Conservation (phyloP, 306 rosid species). For the Nissolia schottii region DNA sequence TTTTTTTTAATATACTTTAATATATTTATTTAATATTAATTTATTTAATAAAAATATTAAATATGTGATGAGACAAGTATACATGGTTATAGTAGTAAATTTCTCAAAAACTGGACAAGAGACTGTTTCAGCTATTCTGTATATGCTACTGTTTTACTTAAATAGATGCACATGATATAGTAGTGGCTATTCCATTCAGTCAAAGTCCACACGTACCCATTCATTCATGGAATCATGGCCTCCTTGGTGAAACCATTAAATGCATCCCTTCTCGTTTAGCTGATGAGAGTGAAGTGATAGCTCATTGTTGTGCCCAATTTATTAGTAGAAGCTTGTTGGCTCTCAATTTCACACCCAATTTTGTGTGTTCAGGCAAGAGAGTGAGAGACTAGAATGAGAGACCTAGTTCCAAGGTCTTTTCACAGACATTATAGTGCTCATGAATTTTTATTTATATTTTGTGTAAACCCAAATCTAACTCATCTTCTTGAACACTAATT, state of each 20-base stretch:
- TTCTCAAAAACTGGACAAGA: neutral
- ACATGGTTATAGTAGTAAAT: neutral
- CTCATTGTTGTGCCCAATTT: neutral
- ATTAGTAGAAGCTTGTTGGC: neutral
- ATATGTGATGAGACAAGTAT: neutral
- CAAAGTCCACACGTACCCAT: too few relatives aligned
- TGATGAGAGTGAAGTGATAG: neutral
- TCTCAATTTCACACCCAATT: neutral
- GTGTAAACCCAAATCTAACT: too few relatives aligned
- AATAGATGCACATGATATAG: neutral
- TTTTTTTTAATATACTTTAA: too few relatives aligned
- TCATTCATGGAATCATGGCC: constrained; percentile 6
- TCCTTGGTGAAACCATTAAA: constrained; percentile 10
- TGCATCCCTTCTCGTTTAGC: neutral
- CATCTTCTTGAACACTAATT: too few relatives aligned
- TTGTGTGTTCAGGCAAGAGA: neutral
- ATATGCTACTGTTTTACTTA: too few relatives aligned
- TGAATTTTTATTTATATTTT: too few relatives aligned
- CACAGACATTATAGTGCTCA: too few relatives aligned
- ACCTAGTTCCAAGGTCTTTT: neutral
- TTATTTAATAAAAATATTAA: too few relatives aligned
- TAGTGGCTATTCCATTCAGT: neutral
- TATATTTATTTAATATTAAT: too few relatives aligned
- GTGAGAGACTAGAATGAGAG: neutral
- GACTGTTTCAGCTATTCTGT: neutral